Conservation (phyloP, 805 yeast genomes). For the Zygosaccharomyces kombuchaensis region DNA sequence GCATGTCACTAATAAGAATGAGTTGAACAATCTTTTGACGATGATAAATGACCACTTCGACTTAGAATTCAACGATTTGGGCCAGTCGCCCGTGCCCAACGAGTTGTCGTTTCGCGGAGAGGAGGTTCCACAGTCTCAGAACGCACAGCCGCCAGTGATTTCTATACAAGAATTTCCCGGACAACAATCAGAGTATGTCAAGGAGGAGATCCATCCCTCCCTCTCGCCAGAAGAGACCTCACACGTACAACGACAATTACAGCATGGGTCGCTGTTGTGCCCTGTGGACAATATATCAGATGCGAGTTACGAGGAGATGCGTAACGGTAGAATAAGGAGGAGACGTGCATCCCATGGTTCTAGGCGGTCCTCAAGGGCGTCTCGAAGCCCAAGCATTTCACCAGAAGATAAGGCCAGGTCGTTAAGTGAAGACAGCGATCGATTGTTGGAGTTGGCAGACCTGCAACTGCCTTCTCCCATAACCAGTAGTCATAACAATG, state of each 20-base stretch:
- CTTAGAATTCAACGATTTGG: constrained; percentile 7
- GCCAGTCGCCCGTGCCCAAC: constrained; percentile 4
- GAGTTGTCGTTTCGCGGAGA: constrained; percentile 3
- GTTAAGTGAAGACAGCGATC: constrained; percentile 31
- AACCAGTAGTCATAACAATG: constrained; percentile 4
- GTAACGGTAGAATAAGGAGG: constrained; percentile 28
- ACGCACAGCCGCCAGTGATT: constrained; percentile 22
- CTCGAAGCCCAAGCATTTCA: constrained; percentile 16
- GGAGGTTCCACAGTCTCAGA: constrained; percentile 2
- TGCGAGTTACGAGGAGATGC: constrained; percentile 22
- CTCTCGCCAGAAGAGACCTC: constrained; percentile 8
- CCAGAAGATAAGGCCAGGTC: constrained; percentile 33
- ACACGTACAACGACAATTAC: constrained; percentile 5
- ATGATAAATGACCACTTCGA: constrained; percentile 8
- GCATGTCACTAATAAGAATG: constrained; percentile 23
- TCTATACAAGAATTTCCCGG: constrained; percentile 27
- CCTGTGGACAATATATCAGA: constrained; percentile 11
- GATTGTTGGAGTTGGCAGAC: constrained; percentile 30
- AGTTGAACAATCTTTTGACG: constrained; percentile 20
- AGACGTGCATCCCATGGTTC: constrained; percentile 20
- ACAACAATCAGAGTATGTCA: constrained; percentile 4
- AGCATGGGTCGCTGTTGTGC: constrained; percentile 7
- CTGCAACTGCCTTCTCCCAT: constrained; percentile 15
- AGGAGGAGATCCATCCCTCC: constrained; percentile 5
- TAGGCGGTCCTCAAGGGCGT: constrained; percentile 15